Conservation (phyloP, 208 protist genomes). For the Acanthamoeba castellanii region DNA sequence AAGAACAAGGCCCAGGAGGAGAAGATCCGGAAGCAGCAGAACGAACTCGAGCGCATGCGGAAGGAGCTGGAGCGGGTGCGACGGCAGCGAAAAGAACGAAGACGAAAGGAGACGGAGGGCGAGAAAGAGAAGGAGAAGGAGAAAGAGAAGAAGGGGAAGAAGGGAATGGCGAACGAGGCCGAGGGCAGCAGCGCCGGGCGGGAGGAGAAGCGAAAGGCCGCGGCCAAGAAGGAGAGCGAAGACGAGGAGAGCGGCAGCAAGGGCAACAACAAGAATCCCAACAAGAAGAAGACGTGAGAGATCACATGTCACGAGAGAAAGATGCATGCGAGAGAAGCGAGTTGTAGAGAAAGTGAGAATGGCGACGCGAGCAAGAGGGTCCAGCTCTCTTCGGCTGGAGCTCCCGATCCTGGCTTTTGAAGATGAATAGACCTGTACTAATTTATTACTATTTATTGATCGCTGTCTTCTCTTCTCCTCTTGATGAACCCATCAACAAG, state of each 20-base stretch:
- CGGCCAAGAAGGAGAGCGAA: slow-evolving; percentile 11
- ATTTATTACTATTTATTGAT: no score
- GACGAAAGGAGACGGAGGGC: background rate
- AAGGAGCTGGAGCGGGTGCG: slow-evolving; percentile 51
- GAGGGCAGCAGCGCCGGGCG: background rate
- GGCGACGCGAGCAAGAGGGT: no score
- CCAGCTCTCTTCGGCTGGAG: no score
- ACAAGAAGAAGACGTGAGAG: slow-evolving; percentile 7
- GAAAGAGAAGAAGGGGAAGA: background rate
- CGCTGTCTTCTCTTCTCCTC: no score
- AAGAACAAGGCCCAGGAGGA: slow-evolving; percentile 62
- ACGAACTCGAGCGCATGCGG: slow-evolving; percentile 37
- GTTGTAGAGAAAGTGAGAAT: no score
- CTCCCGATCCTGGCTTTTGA: no score
- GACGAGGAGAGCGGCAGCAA: background rate
- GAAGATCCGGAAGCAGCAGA: slow-evolving; percentile 41
- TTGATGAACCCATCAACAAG: no score
- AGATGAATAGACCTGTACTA: no score
- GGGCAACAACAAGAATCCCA: background rate
- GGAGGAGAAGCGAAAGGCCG: background rate
- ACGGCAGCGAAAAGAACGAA: slow-evolving; percentile 56
- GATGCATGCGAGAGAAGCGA: background rate
- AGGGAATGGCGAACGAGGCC: background rate
- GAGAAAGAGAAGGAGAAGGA: background rate
- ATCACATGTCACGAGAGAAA: background rate